A percentile compares a stretch with the other conserved stretches of the same genome.
Conservation (phyloP, 306 rosid species). For the Vicia sativa region DNA sequence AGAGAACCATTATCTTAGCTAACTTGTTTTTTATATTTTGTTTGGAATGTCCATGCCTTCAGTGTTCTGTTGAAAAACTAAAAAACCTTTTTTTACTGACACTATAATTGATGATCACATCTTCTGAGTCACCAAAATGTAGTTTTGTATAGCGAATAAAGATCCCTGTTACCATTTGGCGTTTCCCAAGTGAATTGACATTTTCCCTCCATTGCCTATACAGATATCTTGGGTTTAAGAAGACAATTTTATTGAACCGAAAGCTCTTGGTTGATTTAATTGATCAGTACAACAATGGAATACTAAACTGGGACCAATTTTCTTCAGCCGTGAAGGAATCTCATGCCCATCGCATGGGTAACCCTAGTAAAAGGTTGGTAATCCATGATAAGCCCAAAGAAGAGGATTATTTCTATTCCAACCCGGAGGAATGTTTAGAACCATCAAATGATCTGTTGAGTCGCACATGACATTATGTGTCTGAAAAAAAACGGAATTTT, state of each 20-base stretch:
- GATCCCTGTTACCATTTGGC: background rate
- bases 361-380: conserved; percentile 63
- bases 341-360: conserved; percentile 86
- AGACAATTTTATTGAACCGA: conserved; percentile 80
- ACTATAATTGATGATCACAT: conserved; percentile 12
- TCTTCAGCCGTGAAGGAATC: conserved; percentile 78
- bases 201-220: conserved; percentile 31
- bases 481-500: conserved; percentile 42
- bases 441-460: conserved; percentile 56
- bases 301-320: conserved; percentile 76
- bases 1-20: background rate
- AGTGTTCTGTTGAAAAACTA: background rate
- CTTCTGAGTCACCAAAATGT: background rate
- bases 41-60: background rate
- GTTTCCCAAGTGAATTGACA: conserved; percentile 30
- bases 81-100: background rate
- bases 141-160: background rate
- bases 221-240: conserved; percentile 92
- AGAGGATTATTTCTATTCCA: conserved; percentile 92
- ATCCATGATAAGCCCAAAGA: conserved; percentile 90
- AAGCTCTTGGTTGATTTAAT: conserved; percentile 81
- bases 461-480: conserved; percentile 51
- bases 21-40: background rate
- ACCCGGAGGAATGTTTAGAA: conserved; percentile 88
- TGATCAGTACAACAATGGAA: conserved; percentile 64